Conservation (phyloP, 345 rosid genomes). For the Eucalyptus curtisii region DNA sequence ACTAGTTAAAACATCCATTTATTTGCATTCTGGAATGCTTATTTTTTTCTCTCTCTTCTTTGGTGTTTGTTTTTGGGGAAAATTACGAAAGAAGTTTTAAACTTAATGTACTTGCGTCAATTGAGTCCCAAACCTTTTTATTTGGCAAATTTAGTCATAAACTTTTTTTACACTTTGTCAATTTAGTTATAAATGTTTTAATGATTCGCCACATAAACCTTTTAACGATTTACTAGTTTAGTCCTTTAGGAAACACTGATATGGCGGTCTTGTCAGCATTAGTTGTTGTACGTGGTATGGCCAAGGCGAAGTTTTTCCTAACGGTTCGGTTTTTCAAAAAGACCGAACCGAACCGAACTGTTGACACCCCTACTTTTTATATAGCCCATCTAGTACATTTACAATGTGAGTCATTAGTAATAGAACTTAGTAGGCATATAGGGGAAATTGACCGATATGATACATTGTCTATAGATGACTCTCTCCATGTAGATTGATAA, state of each 20-base stretch:
- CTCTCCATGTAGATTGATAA: neutral
- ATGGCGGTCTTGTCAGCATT: fast-evolving
- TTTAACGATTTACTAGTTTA: neutral
- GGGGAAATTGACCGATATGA: neutral
- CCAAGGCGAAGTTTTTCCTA: no score
- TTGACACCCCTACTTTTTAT: no score
- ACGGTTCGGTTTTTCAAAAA: no score
- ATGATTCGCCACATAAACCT: neutral
- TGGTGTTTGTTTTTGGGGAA: neutral
- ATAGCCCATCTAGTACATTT: neutral
- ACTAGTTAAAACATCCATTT: neutral
- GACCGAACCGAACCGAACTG: no score
- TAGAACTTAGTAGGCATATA: neutral
- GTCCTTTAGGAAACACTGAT: neutral
- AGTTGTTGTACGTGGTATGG: neutral
- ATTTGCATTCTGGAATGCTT: neutral
- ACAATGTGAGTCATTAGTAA: neutral
- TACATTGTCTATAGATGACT: neutral
- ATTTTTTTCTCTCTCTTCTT: neutral
- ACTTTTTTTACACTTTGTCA: neutral
- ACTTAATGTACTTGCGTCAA: neutral
- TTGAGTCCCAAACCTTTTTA: neutral
- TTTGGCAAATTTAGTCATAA: neutral
- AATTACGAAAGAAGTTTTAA: neutral
- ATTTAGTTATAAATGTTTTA: no score